A percentile compares a stretch with the other conserved stretches of the same genome.
phyloP scores from a whole-genome alignment of 2,329 filamentous ascomycete genomes.

The Cryphonectria radicalis region DNA sequence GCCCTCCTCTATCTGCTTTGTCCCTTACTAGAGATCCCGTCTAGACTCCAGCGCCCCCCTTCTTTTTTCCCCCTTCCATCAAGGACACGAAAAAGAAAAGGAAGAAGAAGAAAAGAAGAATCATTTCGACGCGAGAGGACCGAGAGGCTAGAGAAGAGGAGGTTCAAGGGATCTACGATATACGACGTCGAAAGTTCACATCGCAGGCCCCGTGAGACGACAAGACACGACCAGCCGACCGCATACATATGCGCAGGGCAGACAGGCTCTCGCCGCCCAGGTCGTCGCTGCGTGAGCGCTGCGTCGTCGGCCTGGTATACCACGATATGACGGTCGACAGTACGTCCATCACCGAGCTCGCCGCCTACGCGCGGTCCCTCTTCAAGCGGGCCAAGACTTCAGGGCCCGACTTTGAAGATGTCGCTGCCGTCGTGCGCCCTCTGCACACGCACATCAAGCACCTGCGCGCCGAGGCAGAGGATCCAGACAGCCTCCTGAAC shows the following conservation, averaged over 20 bases:
- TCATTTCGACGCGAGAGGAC: background rate
- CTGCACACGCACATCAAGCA: conserved; percentile 62
- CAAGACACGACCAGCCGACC: conserved; percentile 6
- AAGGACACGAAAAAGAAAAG: background rate
- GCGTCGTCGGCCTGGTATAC: background rate
- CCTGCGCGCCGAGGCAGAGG: conserved; percentile 60
- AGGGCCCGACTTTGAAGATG: conserved; percentile 53
- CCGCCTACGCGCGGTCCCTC: conserved; percentile 58
- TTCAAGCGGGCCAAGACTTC: conserved; percentile 58
- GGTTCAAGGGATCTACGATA: background rate
- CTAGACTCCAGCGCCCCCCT: background rate
- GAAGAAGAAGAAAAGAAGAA: background rate
- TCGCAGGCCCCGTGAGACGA: conserved; percentile 5
- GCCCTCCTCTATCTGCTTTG: background rate
- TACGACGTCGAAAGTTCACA: background rate
- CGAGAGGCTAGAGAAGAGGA: background rate
- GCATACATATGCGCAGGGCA: conserved; percentile 10
- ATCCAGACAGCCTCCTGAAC: conserved; percentile 60
- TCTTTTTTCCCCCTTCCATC: background rate
- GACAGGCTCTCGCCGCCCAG: conserved; percentile 16
- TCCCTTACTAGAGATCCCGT: background rate
- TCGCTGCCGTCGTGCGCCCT: conserved; percentile 54
- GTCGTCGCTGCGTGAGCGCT: conserved; percentile 11
- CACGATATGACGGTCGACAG: conserved; percentile 37
- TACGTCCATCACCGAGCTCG: conserved; percentile 57